Conservation (phyloP, 2,329 filamentous ascomycete genomes). For the Phaeophleospora eucalypticola region DNA sequence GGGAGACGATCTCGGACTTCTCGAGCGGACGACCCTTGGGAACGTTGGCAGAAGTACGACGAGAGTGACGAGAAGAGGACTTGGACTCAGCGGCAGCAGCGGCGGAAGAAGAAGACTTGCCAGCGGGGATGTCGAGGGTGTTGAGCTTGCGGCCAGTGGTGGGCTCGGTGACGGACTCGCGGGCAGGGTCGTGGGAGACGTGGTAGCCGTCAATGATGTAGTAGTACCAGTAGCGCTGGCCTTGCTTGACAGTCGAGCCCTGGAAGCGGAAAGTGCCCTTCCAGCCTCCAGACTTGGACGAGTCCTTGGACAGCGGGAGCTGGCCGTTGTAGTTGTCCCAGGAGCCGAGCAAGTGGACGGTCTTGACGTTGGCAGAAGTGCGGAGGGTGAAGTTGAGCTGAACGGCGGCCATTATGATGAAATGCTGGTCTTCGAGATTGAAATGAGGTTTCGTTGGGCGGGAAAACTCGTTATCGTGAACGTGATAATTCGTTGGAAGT, state of each 20-base stretch:
- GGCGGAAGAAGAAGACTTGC: conserved; percentile 47
- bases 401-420: conserved; percentile 68
- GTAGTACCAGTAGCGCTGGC: conserved; percentile 99
- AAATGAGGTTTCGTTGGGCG: conserved; percentile 18
- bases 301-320: conserved; percentile 88
- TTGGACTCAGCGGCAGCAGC: conserved; percentile 40
- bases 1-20: conserved; percentile 82
- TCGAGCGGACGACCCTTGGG: conserved; percentile 86
- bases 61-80: conserved; percentile 39
- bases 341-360: conserved; percentile 92
- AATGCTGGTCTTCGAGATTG: conserved; percentile 17
- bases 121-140: conserved; percentile 80
- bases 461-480: conserved; percentile 17
- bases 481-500: conserved; percentile 24
- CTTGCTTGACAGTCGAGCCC: conserved; percentile 76
- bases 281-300: conserved; percentile 80
- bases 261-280: conserved; percentile 96
- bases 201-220: conserved; percentile 99
- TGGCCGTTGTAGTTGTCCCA: conserved; percentile 97
- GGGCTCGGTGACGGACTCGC: conserved; percentile 84
- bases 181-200: conserved; percentile 90
- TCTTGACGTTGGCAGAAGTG: conserved; percentile 94
- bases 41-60: conserved; percentile 49
- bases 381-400: conserved; percentile 95
- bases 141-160: conserved; percentile 96